Base-by-base conservation (phyloP, 768 basidiomycete genomes). In the Phlegmacium glaucopus region DNA sequence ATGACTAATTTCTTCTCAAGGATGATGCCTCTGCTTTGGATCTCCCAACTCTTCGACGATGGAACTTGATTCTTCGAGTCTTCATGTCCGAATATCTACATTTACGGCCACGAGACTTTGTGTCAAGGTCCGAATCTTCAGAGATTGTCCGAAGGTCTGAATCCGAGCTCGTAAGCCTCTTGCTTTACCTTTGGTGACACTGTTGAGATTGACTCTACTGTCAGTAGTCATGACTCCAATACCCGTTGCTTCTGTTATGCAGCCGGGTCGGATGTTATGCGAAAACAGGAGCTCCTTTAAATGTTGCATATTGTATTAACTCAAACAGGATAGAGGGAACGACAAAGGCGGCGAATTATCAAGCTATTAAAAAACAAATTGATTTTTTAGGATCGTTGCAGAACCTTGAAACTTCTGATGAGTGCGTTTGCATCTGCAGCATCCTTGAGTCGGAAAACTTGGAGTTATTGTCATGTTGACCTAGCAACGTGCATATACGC, bases 71-170 rank as follows among this genome's bases (percentile, higher is more conserved):
- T 43, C 61, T 97, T 32, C 76, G 95, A 27, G 80, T 96, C 1
- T 94, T 97, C 61, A 78, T 92, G 57, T 75, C 87, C 1, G 96
- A 97, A 68, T 99, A 98, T 65, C 76, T 98, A 2, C 78, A 86
- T 47, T 64, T 91, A 39, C 72, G 65, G 9, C 83, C 88, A 0
- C 66, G 74, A 18, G 62, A 72, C 42, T 66, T 65, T 9, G 68
- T 64, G 9, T 53, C 58, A 30, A 53, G 61, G 38, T 54, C 61
- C 12, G 60, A 61, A 27, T 52, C 55, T 29, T 52, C 58, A 29
- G 54, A 48, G 41, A 49, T 51, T 0, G 43, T 72, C 4, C 65
- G 63, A 37, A 69, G 73, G 48, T 71, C 70, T 6, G 61, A 68
- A 7, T 65, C 55, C 38, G 80, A 82, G 57, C 70, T 82, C 53